Percentiles rank a stretch among this genome's conserved stretches.
These are phyloP conservation scores for Bipolaris cookei DNA, from an alignment of 2,329 filamentous ascomycete species.

Conservation along the genomic window DNA sequence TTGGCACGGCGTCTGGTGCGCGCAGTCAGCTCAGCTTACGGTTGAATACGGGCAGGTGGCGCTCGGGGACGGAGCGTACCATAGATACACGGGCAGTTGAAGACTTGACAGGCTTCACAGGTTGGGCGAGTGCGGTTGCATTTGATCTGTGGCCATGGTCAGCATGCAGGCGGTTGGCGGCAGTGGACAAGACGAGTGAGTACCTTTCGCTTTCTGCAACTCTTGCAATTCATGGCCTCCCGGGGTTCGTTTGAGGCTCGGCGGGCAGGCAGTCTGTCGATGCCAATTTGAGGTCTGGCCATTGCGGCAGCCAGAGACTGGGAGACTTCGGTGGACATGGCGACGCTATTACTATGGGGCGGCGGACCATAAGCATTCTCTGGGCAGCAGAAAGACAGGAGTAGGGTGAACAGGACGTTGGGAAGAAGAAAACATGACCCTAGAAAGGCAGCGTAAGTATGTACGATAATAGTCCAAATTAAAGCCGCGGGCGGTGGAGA, in stretches of 20 bases:
- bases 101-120: constrained; percentile 88
- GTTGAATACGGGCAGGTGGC: constrained; percentile 1
- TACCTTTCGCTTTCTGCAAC: constrained; percentile 90
- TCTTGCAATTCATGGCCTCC: constrained; percentile 96
- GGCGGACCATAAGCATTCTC: constrained; percentile 43
- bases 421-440: constrained; percentile 30
- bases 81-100: constrained; percentile 87
- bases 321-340: constrained; percentile 43
- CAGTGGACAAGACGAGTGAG: constrained; percentile 12
- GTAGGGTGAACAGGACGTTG: constrained; percentile 26
- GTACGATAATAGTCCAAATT: constrained; percentile 44
- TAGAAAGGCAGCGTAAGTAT: constrained; percentile 39
- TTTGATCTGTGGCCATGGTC: constrained; percentile 71
- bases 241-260: constrained; percentile 76
- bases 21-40: constrained; percentile 26
- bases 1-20: constrained; percentile 77
- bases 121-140: constrained; percentile 84
- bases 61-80: constrained; percentile 59
- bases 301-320: constrained; percentile 55
- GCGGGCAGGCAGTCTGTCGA: constrained; percentile 76
- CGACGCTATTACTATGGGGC: constrained; percentile 26
- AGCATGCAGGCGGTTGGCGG: constrained; percentile 8
- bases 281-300: constrained; percentile 79
- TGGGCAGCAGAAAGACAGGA: constrained; percentile 27
- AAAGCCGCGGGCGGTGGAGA: constrained; percentile 46